These are phyloP conservation scores for Cercophora scortea DNA, from an alignment of 495 filamentous ascomycete species.

Conservation along the genomic window DNA sequence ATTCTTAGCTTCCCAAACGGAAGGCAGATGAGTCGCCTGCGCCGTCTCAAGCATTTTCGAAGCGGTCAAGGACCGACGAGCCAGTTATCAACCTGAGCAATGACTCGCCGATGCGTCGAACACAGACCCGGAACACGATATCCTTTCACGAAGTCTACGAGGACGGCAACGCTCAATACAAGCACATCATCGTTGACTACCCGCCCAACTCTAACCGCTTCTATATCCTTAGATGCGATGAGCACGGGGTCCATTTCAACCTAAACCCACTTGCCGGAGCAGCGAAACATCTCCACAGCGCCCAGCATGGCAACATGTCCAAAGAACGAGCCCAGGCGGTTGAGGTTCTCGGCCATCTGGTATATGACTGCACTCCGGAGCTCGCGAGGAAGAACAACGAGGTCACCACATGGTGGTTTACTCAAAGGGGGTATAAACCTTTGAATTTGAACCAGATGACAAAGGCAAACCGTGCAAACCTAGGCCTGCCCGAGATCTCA, in stretches of 20 bases:
- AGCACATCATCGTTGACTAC: conserved; percentile 35
- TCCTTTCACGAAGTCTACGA: conserved; percentile 34
- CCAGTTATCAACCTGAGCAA: not conserved
- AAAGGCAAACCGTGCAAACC: conserved; percentile 6
- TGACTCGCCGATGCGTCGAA: not conserved
- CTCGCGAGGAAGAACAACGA: conserved; percentile 30
- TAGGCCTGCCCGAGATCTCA: conserved; percentile 1
- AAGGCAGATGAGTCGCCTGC: not conserved
- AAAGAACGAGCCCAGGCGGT: conserved; percentile 26
- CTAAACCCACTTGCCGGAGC: conserved; percentile 31
- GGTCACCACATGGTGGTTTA: not conserved
- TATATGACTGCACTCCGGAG: conserved; percentile 22
- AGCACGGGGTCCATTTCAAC: conserved; percentile 35
- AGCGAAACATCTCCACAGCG: conserved; percentile 32
- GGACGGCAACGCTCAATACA: conserved; percentile 23
- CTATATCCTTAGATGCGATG: conserved; percentile 38
- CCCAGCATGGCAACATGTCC: conserved; percentile 22
- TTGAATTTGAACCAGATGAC: conserved; percentile 21
- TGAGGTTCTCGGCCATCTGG: conserved; percentile 25
- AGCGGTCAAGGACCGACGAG: not conserved
- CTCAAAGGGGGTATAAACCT: conserved; percentile 19
- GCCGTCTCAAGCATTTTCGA: not conserved
- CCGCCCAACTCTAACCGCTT: conserved; percentile 17
- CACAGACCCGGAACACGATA: conserved; percentile 14
- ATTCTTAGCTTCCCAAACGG: not conserved